Evolutionary conservation across 805 yeast genomes (phyloP), one percentile per base, ranked within the genome.

Genomic region (Suhomyces sp.): DNA sequence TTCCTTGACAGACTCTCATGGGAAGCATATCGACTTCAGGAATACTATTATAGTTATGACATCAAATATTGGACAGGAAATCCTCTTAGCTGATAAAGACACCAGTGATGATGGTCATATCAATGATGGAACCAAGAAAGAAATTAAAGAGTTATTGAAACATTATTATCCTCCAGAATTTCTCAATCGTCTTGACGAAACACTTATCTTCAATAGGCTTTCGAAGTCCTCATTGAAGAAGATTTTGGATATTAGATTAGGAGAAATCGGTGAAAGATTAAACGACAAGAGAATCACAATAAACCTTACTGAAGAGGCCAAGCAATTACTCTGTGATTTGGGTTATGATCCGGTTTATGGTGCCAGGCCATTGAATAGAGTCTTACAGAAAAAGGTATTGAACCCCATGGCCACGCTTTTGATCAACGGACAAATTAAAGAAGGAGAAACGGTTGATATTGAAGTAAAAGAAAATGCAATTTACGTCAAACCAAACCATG

Each of bases 41-140:
- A 93, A 93, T 59, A 87, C 98, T 0, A 84, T 91, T 38, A 88
- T 91, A 51, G 95, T 93, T 10, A 88, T 91, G 96, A 91, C 98
- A 0, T 86, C 96, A 2, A 91, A 91, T 59, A 86, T 93, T 50
- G 98, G 98, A 6, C 98, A 93, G 60, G 96, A 90, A 45, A 74
- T 85, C 27, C 70, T 93, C 47, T 62, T 88, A 27, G 70, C 80
- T 16, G 95, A 86, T 48, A 71, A 65, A 24, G 64, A 65, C 19
- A 63, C 77, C n/a, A 69, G 69, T 21, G 81, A 79, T 7, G 77
- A 77, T 36, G 87, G 87, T 7, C 62, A 58, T 35, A 83, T 88
- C 28, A 61, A 74, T 27, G 63, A 67, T 2, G 59, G 62, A 12
- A 74, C 81, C 3, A 81, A 82, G 52, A 48, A 55, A 3, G 62